These are phyloP conservation scores for Fibroporia radiculosa DNA, from an alignment of 768 basidiomycete species.

Conservation along the genomic window DNA sequence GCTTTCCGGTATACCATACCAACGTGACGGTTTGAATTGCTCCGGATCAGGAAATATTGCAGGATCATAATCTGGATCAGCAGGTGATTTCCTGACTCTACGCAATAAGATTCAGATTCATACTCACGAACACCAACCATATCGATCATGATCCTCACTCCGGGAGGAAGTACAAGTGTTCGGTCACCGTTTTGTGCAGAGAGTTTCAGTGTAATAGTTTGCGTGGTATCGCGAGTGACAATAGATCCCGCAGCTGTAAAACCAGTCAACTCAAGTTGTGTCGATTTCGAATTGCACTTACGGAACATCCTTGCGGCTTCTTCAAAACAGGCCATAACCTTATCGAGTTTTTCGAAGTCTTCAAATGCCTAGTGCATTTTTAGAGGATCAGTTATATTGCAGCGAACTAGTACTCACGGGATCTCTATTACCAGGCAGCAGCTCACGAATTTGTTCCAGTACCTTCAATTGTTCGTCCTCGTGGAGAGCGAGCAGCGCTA, in stretches of 20 bases:
- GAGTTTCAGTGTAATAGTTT: conserved; percentile 4
- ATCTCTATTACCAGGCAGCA: neutral
- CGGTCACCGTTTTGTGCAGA: neutral
- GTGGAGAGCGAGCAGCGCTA: conserved; percentile 4
- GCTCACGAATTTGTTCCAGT: neutral
- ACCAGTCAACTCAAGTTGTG: too few relatives aligned
- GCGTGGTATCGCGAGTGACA: conserved; percentile 3
- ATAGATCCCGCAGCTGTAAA: neutral
- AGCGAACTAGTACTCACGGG: neutral
- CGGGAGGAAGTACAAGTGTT: conserved; percentile 12
- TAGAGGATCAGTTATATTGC: neutral
- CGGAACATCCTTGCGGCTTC: conserved; percentile 13
- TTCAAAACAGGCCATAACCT: conserved; percentile 12
- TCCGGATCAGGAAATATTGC: conserved; percentile 20
- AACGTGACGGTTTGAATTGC: conserved; percentile 21
- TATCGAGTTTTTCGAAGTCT: neutral
- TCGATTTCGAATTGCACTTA: too few relatives aligned
- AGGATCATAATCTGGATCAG: conserved; percentile 19
- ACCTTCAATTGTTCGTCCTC: conserved; percentile 5
- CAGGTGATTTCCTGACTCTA: neutral
- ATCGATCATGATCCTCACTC: conserved; percentile 17
- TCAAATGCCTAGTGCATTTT: conserved; percentile 1
- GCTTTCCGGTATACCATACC: conserved; percentile 17
- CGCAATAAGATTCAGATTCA: neutral
- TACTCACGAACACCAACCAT: conserved; percentile 20